Evolutionary conservation across 257 asterid species (phyloP).

Genomic region (Thymus mandschuricus): DNA sequence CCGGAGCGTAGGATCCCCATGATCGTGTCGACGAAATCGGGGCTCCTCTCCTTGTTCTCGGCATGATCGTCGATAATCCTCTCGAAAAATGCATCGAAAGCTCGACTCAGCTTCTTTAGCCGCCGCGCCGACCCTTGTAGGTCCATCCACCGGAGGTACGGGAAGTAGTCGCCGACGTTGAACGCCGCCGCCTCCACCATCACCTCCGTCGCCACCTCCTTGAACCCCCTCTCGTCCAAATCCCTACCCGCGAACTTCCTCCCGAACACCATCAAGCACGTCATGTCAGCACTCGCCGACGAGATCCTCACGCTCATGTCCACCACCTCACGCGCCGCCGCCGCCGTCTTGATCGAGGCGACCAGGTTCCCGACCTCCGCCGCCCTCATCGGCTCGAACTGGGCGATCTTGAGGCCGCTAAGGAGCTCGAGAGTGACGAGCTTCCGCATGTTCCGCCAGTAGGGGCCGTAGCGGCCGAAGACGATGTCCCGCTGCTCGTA

Average conservation of each 20-base stretch:
- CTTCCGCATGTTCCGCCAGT: slow-evolving; percentile 69
- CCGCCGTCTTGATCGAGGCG: slow-evolving; percentile 37
- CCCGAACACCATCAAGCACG: slow-evolving; percentile 57
- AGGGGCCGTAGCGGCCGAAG: slow-evolving; percentile 24
- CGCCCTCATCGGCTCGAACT: slow-evolving; percentile 46
- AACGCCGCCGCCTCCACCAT: slow-evolving; percentile 21
- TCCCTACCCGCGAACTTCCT: slow-evolving; percentile 51
- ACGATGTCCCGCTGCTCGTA: slow-evolving; percentile 44
- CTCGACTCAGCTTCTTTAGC: slow-evolving; percentile 25
- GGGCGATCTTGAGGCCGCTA: slow-evolving; percentile 42
- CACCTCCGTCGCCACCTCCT: slow-evolving; percentile 31
- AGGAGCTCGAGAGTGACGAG: slow-evolving; percentile 51
- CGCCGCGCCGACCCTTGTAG: slow-evolving; percentile 34
- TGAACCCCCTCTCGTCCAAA: slow-evolving; percentile 33
- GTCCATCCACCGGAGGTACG: slow-evolving; percentile 37
- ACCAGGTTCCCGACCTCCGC: slow-evolving; percentile 42
- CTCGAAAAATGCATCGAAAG: slow-evolving; percentile 38
- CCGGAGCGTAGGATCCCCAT: slow-evolving; percentile 34
- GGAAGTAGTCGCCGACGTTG: slow-evolving; percentile 39
- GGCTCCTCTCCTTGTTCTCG: slow-evolving; percentile 3
- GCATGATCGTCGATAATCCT: slow-evolving; percentile 42
- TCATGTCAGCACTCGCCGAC: slow-evolving; percentile 42
- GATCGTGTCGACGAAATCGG: slow-evolving; percentile 38
- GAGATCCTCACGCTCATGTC: slow-evolving; percentile 49
- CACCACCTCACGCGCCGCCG: background rate